A percentile compares a stretch with the other conserved stretches of the same genome.
Evolutionary conservation across 176 grass and related monocot species (phyloP).

Genomic region (Carex littledalei): DNA sequence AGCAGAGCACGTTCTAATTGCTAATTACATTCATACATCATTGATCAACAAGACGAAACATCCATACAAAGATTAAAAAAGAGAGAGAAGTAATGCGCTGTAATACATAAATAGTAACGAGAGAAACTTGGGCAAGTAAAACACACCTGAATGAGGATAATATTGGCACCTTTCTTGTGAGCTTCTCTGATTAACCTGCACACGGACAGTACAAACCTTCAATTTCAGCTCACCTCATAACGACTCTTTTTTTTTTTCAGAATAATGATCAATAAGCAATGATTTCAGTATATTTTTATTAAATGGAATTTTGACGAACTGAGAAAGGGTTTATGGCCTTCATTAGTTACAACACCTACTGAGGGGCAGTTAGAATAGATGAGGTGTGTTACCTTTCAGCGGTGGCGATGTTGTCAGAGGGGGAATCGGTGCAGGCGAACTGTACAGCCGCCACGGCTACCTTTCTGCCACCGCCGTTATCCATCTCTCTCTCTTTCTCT

Average conservation of each 20-base stretch:
- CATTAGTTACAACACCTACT: background rate
- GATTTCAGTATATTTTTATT: background rate
- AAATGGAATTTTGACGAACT: background rate
- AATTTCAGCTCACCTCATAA: background rate
- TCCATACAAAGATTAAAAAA: background rate
- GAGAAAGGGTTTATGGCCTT: background rate
- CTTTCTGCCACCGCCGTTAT: conserved; percentile 43
- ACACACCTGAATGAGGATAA: conserved; percentile 83
- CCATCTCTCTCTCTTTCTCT: conserved; percentile 22
- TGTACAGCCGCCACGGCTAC: conserved; percentile 78
- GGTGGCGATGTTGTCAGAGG: conserved; percentile 66
- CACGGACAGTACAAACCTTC: conserved; percentile 2
- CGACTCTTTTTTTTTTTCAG: background rate
- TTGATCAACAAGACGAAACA: background rate
- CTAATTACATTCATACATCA: background rate
- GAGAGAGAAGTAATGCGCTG: background rate
- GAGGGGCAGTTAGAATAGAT: background rate
- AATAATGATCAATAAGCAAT: background rate
- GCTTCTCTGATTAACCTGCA: conserved; percentile 91
- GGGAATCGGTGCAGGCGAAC: conserved; percentile 86
- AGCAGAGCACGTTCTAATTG: background rate
- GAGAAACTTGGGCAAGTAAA: background rate
- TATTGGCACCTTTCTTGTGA: conserved; percentile 76
- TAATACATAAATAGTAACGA: background rate
- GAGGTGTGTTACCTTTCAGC: conserved; percentile 57